These are phyloP conservation scores for Scutellaria minor DNA, from an alignment of 257 asterid species.

Conservation along the genomic window DNA sequence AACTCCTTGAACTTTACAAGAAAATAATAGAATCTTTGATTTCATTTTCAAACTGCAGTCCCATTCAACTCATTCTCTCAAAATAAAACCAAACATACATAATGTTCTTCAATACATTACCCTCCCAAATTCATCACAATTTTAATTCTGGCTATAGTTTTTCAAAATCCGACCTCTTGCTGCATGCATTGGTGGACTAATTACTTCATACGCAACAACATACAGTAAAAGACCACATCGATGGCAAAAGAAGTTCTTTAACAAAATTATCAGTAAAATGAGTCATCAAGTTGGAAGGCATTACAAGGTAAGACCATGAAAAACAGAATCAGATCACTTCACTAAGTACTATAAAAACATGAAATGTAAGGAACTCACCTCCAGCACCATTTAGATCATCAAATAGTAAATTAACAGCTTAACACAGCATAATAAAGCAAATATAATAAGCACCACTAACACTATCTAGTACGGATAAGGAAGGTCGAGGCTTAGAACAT, in stretches of 20 bases:
- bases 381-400: constrained; percentile 1
- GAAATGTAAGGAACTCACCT: not conserved
- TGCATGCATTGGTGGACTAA: not conserved
- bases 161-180: not conserved
- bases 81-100: not conserved
- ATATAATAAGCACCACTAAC: not conserved
- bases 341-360: not conserved
- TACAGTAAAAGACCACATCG: not conserved
- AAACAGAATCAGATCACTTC: not conserved
- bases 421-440: not conserved
- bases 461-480: not conserved
- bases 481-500: not conserved
- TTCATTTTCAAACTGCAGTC: not conserved
- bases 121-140: not conserved
- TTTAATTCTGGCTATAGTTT: not conserved
- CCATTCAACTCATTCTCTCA: not conserved
- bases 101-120: constrained; percentile 17
- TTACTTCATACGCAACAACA: not conserved
- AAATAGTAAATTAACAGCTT: not conserved
- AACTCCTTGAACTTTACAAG: constrained; percentile 16
- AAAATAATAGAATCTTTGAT: constrained; percentile 10
- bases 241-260: constrained; percentile 11
- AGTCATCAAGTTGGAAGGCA: not conserved
- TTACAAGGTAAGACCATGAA: not conserved
- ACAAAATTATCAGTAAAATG: not conserved